Percentiles rank a stretch among this genome's conserved stretches.
Evolutionary conservation across 2,329 filamentous ascomycete species (phyloP).

Genomic region (Stachybotrys chlorohalonatus): DNA sequence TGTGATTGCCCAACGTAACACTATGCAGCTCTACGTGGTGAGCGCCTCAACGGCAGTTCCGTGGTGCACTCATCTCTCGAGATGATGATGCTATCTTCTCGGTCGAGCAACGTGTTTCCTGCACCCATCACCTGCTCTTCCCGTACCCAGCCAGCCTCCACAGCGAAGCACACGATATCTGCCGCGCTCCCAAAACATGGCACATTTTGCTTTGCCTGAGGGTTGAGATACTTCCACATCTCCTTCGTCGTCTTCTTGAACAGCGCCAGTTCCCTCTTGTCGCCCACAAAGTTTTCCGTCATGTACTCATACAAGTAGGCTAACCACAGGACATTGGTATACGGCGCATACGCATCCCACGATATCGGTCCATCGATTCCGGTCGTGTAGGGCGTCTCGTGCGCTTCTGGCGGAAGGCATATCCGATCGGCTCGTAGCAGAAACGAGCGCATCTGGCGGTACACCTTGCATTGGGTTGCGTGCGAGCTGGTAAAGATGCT

Average conservation of each 20-base stretch:
- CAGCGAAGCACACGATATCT: constrained; percentile 47
- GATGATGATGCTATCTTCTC: constrained; percentile 32
- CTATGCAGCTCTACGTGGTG: constrained; percentile 7
- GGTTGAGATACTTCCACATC: constrained; percentile 44
- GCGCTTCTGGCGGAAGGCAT: constrained; percentile 37
- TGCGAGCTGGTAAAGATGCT: constrained; percentile 52
- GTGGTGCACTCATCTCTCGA: constrained; percentile 15
- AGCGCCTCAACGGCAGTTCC: constrained; percentile 13
- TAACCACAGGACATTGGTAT: constrained; percentile 58
- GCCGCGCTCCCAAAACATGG: constrained; percentile 46
- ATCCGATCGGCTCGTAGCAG: constrained; percentile 40
- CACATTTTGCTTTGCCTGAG: constrained; percentile 34
- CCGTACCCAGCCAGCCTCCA: constrained; percentile 49
- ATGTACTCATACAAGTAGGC: constrained; percentile 52
- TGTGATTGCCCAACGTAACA: neutral
- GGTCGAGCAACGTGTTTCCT: constrained; percentile 23
- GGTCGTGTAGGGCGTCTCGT: constrained; percentile 36
- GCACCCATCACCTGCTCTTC: constrained; percentile 39
- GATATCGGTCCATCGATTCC: constrained; percentile 38
- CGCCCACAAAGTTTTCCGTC: constrained; percentile 34
- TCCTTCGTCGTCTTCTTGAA: constrained; percentile 43
- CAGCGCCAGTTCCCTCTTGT: constrained; percentile 30
- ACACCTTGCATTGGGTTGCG: constrained; percentile 50
- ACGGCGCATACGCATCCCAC: constrained; percentile 48
- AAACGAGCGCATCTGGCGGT: constrained; percentile 54